Conservation (phyloP, 2,329 filamentous ascomycete species). For the Alternaria arbusti region DNA sequence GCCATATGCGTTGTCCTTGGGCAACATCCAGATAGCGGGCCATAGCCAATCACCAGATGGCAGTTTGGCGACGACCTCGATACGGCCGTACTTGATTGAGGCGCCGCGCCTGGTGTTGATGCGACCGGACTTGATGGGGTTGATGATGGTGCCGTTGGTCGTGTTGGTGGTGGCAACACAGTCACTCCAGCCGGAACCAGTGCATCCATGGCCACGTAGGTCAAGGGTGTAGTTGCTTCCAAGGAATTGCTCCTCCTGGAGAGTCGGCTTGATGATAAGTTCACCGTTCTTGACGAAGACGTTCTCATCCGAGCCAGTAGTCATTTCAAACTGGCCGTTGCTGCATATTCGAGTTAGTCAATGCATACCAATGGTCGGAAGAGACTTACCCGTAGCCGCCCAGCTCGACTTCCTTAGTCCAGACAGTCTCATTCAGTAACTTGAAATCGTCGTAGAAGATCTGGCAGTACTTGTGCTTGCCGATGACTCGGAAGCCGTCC, state of each 20-base stretch:
- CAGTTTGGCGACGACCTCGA: conserved; percentile 79
- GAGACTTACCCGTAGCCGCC: conserved; percentile 74
- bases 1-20: conserved; percentile 73
- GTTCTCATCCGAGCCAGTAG: conserved; percentile 75
- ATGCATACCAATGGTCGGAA: background rate
- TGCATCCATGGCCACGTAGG: conserved; percentile 71
- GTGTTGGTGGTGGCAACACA: conserved; percentile 77
- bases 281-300: conserved; percentile 73
- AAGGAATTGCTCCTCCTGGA: conserved; percentile 72
- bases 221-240: conserved; percentile 72
- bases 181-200: conserved; percentile 63
- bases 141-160: conserved; percentile 78
- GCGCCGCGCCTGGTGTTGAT: conserved; percentile 76
- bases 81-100: conserved; percentile 78
- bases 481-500: conserved; percentile 74
- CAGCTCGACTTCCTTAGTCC: conserved; percentile 77
- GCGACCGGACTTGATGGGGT: conserved; percentile 77
- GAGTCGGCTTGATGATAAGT: conserved; percentile 77
- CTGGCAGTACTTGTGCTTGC: conserved; percentile 75
- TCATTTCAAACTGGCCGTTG: conserved; percentile 82
- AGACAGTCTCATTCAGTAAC: conserved; percentile 64
- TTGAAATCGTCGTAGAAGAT: conserved; percentile 72
- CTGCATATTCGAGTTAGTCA: conserved; percentile 53
- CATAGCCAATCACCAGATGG: conserved; percentile 85
- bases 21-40: conserved; percentile 93